These are phyloP conservation scores for Cyberlindnera mississippiensis DNA, from an alignment of 805 yeast species.

Conservation along the genomic window DNA sequence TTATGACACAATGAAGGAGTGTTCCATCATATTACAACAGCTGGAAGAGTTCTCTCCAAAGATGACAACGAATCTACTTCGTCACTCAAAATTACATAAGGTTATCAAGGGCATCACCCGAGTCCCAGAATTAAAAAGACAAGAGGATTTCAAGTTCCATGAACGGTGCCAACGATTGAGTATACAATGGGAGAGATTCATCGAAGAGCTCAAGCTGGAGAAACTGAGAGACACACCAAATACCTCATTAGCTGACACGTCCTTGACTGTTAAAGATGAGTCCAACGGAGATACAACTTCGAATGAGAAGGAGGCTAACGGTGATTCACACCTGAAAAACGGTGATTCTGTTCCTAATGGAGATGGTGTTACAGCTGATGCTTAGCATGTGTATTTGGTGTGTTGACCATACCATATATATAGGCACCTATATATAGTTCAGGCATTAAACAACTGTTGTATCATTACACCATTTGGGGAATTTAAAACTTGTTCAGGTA, in stretches of 20 bases:
- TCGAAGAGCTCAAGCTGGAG: constrained; percentile 36
- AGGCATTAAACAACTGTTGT: constrained; percentile 32
- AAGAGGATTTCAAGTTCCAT: constrained; percentile 43
- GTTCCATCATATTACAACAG: constrained; percentile 33
- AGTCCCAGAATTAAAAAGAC: constrained; percentile 37
- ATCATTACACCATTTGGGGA: constrained; percentile 51
- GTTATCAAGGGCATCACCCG: constrained; percentile 46
- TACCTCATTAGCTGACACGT: constrained; percentile 8
- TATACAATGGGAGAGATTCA: constrained; percentile 36
- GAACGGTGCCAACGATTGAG: constrained; percentile 40
- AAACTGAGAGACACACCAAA: constrained; percentile 22
- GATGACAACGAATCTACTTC: constrained; percentile 37
- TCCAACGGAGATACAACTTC: no score
- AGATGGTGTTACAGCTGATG: not conserved
- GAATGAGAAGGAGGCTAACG: not conserved
- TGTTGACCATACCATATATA: no score
- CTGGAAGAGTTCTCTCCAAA: constrained; percentile 37
- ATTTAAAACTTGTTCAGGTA: constrained; percentile 49
- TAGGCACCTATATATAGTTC: no score
- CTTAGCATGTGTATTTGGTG: not conserved
- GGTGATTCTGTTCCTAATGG: not conserved
- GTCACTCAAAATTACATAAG: constrained; percentile 46
- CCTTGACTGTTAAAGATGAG: not conserved
- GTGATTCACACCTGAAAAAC: not conserved
- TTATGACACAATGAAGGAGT: constrained; percentile 32